Evolutionary conservation across 2,329 filamentous ascomycete species (phyloP), one percentile per base, ranked within the genome.

Genomic region (Pseudogymnoascus sp.): DNA sequence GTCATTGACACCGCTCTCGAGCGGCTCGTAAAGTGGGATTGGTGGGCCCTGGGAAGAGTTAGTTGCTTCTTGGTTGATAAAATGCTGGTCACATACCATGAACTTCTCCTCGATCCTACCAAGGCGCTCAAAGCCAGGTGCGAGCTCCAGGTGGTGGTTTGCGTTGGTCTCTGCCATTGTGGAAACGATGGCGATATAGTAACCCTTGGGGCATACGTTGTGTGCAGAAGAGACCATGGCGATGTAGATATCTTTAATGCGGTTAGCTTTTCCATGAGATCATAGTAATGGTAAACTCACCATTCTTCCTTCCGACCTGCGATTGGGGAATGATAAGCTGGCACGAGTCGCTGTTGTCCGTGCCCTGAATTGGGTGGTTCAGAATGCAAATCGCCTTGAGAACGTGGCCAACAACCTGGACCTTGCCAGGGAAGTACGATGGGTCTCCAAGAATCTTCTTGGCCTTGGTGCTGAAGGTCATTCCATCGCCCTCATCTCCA

Each of bases 291-390:
- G 12, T 23, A 3, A 10, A 71, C 84, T 71, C 77, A 94, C 90
- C 94, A 72, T 99, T 89, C 82, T 96, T 96, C 70, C 94, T 88
- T 72, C 91, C 92, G 67, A 97, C 90, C 76, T 99, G 94, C 58
- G 90, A 95, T 77, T 99, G 94, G 21, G 95, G 94, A 68, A 99
- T 96, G 75, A 99, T 99, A 65, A 99, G 79, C 77, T 99, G 94
- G 69, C 88, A 80, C 45, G 92, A 96, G 75, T 99, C 94, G 71
- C 82, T 82, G 71, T 95, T 88, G 71, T 87, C 88, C 64, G 94
- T 97, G 73, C 89, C 91, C 66, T 91, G 84, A 67, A 97, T 82
- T 38, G 94, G 92, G 77, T 99, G 92, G 76, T 95, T 95, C 69
- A 99, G 79, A 68, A 99, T 92, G 77, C 94, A 99, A 73, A 99